phyloP scores from a whole-genome alignment of 768 basidiomycete genomes.

The Lentinula sp. region DNA sequence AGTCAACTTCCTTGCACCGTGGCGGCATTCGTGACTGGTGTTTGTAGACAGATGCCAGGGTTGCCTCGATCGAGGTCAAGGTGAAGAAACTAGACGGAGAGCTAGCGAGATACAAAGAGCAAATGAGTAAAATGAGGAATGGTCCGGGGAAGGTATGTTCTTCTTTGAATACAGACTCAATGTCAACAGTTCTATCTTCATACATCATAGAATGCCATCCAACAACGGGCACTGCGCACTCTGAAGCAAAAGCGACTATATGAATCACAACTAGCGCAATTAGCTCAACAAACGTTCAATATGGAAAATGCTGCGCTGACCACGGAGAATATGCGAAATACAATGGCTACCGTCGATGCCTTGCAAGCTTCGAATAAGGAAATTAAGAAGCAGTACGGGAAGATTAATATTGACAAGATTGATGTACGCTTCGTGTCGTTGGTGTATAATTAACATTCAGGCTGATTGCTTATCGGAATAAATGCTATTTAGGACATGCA shows the following conservation, averaged over 20 bases:
- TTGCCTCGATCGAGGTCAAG: conserved; percentile 92
- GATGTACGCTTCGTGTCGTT: conserved; percentile 54
- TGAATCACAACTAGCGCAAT: conserved; percentile 84
- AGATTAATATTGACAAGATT: conserved; percentile 96
- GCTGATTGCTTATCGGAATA: neutral
- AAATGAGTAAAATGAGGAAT: conserved; percentile 88
- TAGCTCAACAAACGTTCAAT: conserved; percentile 95
- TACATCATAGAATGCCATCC: conserved; percentile 67
- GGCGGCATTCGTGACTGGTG: neutral
- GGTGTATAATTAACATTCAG: neutral
- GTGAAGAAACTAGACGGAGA: conserved; percentile 95
- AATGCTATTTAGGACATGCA: conserved; percentile 67
- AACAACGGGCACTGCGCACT: conserved; percentile 88
- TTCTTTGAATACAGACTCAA: neutral
- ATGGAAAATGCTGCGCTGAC: conserved; percentile 95
- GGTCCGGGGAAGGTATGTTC: conserved; percentile 87
- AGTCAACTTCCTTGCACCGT: conserved; percentile 14
- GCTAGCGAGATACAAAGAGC: conserved; percentile 86
- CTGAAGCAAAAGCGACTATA: conserved; percentile 97
- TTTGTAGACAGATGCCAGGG: conserved; percentile 76
- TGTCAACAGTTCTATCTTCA: neutral
- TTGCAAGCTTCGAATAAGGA: conserved; percentile 97
- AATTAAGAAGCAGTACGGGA: conserved; percentile 93
- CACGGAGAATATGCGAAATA: conserved; percentile 97
- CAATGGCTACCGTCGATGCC: conserved; percentile 97